Evolutionary conservation across 495 filamentous ascomycete genomes (phyloP), one percentile per base, ranked within the genome.

Genomic region (Xylaria acuta): DNA sequence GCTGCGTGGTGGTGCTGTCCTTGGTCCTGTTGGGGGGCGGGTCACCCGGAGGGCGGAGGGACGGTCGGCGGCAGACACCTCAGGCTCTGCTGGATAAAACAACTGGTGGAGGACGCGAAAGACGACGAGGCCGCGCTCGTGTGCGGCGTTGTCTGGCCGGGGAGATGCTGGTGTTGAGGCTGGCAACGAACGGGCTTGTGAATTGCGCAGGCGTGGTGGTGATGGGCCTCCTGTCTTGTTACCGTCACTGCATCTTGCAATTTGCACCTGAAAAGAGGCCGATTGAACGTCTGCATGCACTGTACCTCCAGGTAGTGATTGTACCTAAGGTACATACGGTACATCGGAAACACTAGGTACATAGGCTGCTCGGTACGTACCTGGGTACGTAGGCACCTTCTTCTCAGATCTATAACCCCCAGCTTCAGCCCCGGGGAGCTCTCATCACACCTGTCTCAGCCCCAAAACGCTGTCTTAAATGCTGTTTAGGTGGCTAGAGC

Each of bases 1-100:
- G 62, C 12, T 64, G 62, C 1, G 38, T 64, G 60, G 30, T 59
- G 53, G 25, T 56, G 14, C 54, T 59, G 58, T 60, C 58, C 14
- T 38, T 53, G 62, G n/a, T n/a, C n/a, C n/a, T n/a, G n/a, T n/a
- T n/a, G n/a, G n/a, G 63, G 51, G 62, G 70, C 62, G 70, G 70
- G 70, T 58, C 70, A 34, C 62, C 62, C 62, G 70, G 70, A 36
- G 22, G 53, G 36, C 45, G 36, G 70, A 58, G 27, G 25, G 43
- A 53, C 5, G 9, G 25, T 34, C 30, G 36, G 60, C 53, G 40
- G 60, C n/a, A 43, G 60, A 64, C 25, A 63, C 60, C n/a, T 64
- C 38, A 30, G 36, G n/a, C 58, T 38, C 36, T 67, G 65, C 32
- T 56, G 22, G 60, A 64, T 41, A 64, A 43, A 43, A 41, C 58